Percentiles rank a stretch among this genome's conserved stretches.
These are phyloP conservation scores for Porogramme epimiltina DNA, from an alignment of 1,284 basidiomycete genomes.

Conservation along the genomic window DNA sequence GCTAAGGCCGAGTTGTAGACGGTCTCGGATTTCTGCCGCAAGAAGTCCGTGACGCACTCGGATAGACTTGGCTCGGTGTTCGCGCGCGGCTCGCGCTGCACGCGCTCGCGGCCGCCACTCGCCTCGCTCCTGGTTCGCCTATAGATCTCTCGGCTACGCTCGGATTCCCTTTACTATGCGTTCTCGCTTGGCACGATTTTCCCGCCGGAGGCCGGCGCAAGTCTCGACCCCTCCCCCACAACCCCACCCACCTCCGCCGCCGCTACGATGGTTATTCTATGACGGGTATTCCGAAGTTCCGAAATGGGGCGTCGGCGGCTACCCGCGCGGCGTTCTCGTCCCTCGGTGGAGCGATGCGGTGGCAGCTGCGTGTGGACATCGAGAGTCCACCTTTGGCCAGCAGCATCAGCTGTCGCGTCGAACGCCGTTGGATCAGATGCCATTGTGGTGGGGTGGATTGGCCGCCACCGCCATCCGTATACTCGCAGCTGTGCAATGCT, in stretches of 20 bases:
- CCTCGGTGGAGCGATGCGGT: slow-evolving; percentile 1
- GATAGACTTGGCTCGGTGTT: no score
- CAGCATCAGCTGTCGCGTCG: slow-evolving; percentile 7
- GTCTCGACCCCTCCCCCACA: not conserved
- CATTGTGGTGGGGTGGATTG: slow-evolving; percentile 9
- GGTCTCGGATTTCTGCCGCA: slow-evolving; percentile 12
- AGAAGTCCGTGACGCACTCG: not conserved
- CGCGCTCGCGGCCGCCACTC: slow-evolving; percentile 11
- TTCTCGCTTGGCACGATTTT: slow-evolving; percentile 16
- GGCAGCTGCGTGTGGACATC: slow-evolving; percentile 5
- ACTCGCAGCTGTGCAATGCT: slow-evolving; percentile 15
- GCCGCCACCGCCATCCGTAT: slow-evolving; percentile 7
- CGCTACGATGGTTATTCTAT: no score
- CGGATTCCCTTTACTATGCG: slow-evolving; percentile 17
- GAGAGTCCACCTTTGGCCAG: not conserved
- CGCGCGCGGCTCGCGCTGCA: no score
- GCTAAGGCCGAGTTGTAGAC: slow-evolving; percentile 59
- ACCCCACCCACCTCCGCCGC: no score
- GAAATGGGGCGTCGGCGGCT: slow-evolving; percentile 12
- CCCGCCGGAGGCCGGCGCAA: no score
- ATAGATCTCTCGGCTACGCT: slow-evolving; percentile 20
- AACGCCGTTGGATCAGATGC: slow-evolving; percentile 14
- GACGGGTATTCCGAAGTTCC: not conserved
- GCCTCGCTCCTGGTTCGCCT: slow-evolving; percentile 4
- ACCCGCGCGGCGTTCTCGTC: slow-evolving; percentile 8